These are phyloP conservation scores for Heliosperma pusillum DNA, from an alignment of 148 eudicot species.

Conservation along the genomic window DNA sequence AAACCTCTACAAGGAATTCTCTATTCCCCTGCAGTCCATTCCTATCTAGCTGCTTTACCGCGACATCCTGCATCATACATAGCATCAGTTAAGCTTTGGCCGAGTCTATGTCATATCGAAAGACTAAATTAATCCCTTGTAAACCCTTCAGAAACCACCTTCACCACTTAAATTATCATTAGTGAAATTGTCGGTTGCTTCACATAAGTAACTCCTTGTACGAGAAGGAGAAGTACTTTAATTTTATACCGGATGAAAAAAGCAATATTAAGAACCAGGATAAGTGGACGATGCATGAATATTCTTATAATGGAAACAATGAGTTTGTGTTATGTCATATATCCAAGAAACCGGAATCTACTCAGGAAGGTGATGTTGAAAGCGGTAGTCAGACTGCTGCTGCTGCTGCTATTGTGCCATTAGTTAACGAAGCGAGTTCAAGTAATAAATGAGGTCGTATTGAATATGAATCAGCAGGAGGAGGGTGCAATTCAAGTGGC, in stretches of 20 bases:
- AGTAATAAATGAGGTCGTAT: not conserved
- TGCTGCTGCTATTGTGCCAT: too few species aligned
- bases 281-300: constrained; percentile 5
- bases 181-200: constrained; percentile 58
- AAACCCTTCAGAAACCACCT: constrained; percentile 93
- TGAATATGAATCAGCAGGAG: not conserved
- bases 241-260: not conserved
- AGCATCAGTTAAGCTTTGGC: not conserved
- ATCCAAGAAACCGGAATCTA: too few species aligned
- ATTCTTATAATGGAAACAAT: not conserved
- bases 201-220: constrained; percentile 47
- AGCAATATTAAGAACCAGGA: not conserved
- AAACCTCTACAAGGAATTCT: constrained; percentile 77
- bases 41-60: constrained; percentile 77
- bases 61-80: constrained; percentile 50
- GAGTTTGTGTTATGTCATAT: not conserved
- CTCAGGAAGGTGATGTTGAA: not conserved
- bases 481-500: not conserved
- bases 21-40: constrained; percentile 77
- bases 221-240: constrained; percentile 25
- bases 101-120: not conserved
- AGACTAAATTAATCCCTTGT: constrained; percentile 42
- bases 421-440: not conserved
- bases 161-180: constrained; percentile 57
- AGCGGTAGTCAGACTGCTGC: not conserved